Conservation (phyloP, 2,329 filamentous ascomycete species). For the Harringtonia lauricola region DNA sequence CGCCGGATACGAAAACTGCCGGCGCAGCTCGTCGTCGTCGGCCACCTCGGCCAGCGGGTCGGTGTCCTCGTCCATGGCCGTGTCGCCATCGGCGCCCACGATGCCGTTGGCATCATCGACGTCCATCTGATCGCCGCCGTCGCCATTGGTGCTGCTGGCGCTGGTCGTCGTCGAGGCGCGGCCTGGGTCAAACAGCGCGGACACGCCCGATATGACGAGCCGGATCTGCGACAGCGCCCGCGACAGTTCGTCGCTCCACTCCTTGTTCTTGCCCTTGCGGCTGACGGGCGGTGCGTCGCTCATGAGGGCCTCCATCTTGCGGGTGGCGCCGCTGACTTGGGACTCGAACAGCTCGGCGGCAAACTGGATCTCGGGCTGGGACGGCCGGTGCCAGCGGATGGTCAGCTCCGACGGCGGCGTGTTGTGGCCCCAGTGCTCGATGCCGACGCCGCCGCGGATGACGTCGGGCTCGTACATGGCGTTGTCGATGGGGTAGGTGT, state of each 20-base stretch:
- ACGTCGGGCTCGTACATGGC: conserved; percentile 74
- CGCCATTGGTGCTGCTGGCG: conserved; percentile 21
- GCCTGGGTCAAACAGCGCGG: conserved; percentile 76
- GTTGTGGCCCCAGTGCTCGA: conserved; percentile 76
- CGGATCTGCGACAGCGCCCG: conserved; percentile 79
- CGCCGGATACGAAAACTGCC: conserved; percentile 78
- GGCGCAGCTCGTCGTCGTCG: conserved; percentile 72
- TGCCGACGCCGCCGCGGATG: conserved; percentile 58
- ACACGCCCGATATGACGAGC: conserved; percentile 82
- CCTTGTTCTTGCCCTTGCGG: conserved; percentile 89
- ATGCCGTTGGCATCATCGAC: conserved; percentile 12
- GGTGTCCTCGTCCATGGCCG: conserved; percentile 35
- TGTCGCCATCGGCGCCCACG: conserved; percentile 38
- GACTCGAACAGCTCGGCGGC: conserved; percentile 81
- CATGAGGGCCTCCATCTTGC: conserved; percentile 68
- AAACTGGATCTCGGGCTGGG: conserved; percentile 70
- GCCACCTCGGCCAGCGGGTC: conserved; percentile 50
- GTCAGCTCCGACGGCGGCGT: conserved; percentile 64
- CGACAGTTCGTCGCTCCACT: conserved; percentile 96
- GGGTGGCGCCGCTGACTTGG: conserved; percentile 66
- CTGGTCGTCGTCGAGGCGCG: conserved; percentile 45
- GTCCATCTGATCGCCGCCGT: conserved; percentile 8
- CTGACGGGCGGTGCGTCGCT: conserved; percentile 72
- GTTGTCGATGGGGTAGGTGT: conserved; percentile 87
- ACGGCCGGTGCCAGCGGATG: conserved; percentile 85